Evolutionary conservation across 2,329 filamentous ascomycete genomes (phyloP).

Genomic region (Conoideocrella luteorostrata): DNA sequence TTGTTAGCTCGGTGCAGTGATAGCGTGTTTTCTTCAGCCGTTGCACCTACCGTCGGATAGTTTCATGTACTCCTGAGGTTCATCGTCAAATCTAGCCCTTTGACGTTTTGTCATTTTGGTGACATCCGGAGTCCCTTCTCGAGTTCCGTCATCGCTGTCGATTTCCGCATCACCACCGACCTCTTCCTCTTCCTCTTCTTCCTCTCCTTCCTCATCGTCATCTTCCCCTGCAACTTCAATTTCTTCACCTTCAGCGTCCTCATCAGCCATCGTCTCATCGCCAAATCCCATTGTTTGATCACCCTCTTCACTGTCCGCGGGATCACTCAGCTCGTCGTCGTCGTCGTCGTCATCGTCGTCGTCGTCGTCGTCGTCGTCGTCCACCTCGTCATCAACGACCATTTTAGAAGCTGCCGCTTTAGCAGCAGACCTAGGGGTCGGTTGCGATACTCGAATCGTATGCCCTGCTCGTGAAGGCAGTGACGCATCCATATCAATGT

Average conservation of each 20-base stretch:
- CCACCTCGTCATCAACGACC: slow-evolving; percentile 37
- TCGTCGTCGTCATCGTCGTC: slow-evolving; percentile 44
- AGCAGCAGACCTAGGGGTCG: slow-evolving; percentile 29
- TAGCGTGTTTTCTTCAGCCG: background rate
- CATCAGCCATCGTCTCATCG: slow-evolving; percentile 40
- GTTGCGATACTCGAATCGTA: slow-evolving; percentile 44
- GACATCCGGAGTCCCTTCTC: slow-evolving; percentile 46
- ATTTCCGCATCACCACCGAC: slow-evolving; percentile 33
- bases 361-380: slow-evolving; percentile 42
- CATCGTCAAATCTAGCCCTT: slow-evolving; percentile 52
- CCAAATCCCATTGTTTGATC: slow-evolving; percentile 32
- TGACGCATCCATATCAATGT: slow-evolving; percentile 39
- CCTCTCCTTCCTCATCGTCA: slow-evolving; percentile 34
- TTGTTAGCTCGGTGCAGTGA: background rate
- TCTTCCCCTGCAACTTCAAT: slow-evolving; percentile 35
- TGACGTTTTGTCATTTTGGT: slow-evolving; percentile 57
- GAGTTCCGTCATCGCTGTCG: slow-evolving; percentile 40
- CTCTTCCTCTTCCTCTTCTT: slow-evolving; percentile 31
- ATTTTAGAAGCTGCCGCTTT: slow-evolving; percentile 27
- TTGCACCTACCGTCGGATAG: slow-evolving; percentile 48
- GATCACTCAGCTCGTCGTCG: slow-evolving; percentile 51
- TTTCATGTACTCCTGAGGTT: slow-evolving; percentile 50
- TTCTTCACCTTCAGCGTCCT: slow-evolving; percentile 43
- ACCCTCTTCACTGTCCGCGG: slow-evolving; percentile 41
- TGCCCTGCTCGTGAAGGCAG: slow-evolving; percentile 21